These are phyloP conservation scores for Helichrysum umbraculigerum DNA, from an alignment of 129 eudicot genomes.

Conservation along the genomic window DNA sequence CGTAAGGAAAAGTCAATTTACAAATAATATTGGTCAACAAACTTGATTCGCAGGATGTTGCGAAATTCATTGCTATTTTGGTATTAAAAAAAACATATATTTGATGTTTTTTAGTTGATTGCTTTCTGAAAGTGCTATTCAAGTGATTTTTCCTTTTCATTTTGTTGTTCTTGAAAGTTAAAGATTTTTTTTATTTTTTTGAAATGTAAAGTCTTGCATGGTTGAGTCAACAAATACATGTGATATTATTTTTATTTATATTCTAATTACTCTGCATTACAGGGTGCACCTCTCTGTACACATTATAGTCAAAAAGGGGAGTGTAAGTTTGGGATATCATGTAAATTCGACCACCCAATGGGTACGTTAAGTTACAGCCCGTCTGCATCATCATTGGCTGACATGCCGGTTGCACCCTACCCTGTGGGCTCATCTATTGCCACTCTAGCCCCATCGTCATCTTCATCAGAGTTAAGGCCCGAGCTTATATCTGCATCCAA, in stretches of 20 bases:
- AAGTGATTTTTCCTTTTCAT: neutral
- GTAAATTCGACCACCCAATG: conserved; percentile 95
- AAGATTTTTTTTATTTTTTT: neutral
- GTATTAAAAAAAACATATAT: no score
- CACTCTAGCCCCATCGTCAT: conserved; percentile 87
- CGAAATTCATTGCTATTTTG: neutral
- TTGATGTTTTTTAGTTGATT: neutral
- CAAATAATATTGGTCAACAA: neutral
- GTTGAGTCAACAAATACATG: neutral
- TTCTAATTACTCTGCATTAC: conserved; percentile 16
- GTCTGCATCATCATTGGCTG: conserved; percentile 87
- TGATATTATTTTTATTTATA: neutral
- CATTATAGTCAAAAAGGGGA: conserved; percentile 79
- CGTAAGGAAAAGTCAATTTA: neutral
- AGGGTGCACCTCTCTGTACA: conserved; percentile 90
- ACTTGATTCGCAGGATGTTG: neutral
- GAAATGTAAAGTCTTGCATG: neutral
- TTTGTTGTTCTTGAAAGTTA: neutral
- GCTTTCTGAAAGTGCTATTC: neutral
- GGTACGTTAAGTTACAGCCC: conserved; percentile 75
- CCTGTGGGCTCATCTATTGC: conserved; percentile 79
- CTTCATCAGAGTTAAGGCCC: conserved; percentile 75
- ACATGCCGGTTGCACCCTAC: conserved; percentile 93
- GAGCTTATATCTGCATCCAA: conserved; percentile 42
- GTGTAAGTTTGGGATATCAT: conserved; percentile 82